Conservation (phyloP, 441 rosid species). For the Raphanus hybrid region DNA sequence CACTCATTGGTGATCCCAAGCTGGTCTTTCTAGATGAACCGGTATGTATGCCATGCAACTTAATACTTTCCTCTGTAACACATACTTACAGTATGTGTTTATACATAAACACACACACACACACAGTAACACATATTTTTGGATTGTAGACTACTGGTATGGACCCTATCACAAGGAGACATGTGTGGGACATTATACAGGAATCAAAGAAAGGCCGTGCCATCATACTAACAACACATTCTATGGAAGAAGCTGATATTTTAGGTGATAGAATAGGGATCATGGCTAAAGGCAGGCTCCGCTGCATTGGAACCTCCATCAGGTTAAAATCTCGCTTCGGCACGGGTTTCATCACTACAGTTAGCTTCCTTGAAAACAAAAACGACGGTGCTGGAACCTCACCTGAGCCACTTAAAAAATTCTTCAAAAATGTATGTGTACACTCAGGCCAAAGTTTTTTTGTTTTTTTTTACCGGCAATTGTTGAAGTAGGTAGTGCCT, state of each 20-base stretch:
- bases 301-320: constrained; percentile 86
- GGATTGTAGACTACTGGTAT: constrained; percentile 76
- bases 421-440: constrained; percentile 65
- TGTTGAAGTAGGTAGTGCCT: constrained; percentile 19
- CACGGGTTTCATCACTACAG: constrained; percentile 79
- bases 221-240: constrained; percentile 86
- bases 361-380: constrained; percentile 65
- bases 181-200: constrained; percentile 96
- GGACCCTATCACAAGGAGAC: constrained; percentile 96
- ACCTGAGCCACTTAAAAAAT: constrained; percentile 63
- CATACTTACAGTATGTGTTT: background rate
- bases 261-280: constrained; percentile 90
- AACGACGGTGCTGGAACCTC: constrained; percentile 32
- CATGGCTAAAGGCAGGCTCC: constrained; percentile 95
- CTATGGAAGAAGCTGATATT: constrained; percentile 95
- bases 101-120: background rate
- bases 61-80: background rate
- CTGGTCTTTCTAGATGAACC: constrained; percentile 91
- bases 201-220: constrained; percentile 82
- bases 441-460: background rate
- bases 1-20: constrained; percentile 91
- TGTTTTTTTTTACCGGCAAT: background rate
- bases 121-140: background rate
- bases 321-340: constrained; percentile 90
- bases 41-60: constrained; percentile 22